Base-by-base conservation (phyloP, 2,329 filamentous ascomycete genomes). In the Xylariaceae sp. region DNA sequence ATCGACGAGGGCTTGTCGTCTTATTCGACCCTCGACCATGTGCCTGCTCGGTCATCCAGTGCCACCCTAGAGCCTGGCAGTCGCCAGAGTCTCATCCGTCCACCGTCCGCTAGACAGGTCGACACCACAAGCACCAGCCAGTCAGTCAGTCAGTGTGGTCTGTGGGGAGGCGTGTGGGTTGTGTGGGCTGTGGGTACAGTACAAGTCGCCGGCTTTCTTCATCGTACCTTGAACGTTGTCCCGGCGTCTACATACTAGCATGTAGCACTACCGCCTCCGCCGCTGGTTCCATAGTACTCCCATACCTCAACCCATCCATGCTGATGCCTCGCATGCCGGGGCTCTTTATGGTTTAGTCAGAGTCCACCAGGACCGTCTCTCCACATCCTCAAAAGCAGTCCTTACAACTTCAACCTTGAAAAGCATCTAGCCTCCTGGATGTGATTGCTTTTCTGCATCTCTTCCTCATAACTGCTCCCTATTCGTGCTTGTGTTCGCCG, bases 281-380 rank as follows among this genome's bases (percentile, higher is more conserved):
- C n/a, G n/a, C n/a, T n/a, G n/a, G n/a, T n/a, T n/a, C n/a, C n/a
- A n/a, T n/a, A n/a, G n/a, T n/a, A n/a, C n/a, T n/a, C n/a, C n/a
- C n/a, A n/a, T n/a, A n/a, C n/a, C n/a, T n/a, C n/a, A n/a, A n/a
- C n/a, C n/a, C 54, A 64, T 59, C 59, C 61, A 56, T 57, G 60
- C 56, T 50, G 55, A 58, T 61, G 59, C 56, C 50, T 66, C 62
- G 60, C 64, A 60, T 64, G 53, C 55, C 54, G 53, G 56, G 54
- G 51, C 63, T 60, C 52, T 54, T 64, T 67, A 53, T 50, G 62
- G 63, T 55, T 59, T 67, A 67, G 65, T 56, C 47, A 50, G 48
- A 33, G 47, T 52, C 56, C 58, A 57, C 63, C 55, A 55, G 59
- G 60, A 60, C 58, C 56, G 51, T 54, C 56, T 57, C 56, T 56